These are phyloP conservation scores for Sisymbrium irio DNA, from an alignment of 345 rosid species.

Conservation along the genomic window DNA sequence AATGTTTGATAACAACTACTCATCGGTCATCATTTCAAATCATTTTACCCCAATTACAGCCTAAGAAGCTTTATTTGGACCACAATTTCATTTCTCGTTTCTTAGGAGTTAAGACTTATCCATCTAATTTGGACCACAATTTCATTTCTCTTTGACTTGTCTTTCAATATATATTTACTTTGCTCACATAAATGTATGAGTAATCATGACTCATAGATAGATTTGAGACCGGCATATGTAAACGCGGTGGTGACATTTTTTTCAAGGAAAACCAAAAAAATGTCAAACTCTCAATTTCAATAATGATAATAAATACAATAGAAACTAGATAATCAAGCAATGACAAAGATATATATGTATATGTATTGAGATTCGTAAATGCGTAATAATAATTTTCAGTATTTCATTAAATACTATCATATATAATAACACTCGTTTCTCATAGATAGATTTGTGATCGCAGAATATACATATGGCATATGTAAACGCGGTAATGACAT, in stretches of 20 bases:
- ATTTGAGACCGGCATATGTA: neutral
- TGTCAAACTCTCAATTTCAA: neutral
- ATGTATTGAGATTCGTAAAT: too few relatives aligned
- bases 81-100: neutral
- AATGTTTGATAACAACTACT: neutral
- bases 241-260: neutral
- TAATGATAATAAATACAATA: neutral
- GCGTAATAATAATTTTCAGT: too few relatives aligned
- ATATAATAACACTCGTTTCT: too few relatives aligned
- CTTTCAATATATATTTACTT: too few relatives aligned
- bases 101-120: constrained; percentile 9
- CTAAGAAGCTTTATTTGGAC: neutral
- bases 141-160: neutral
- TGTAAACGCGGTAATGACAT: neutral
- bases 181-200: neutral
- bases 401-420: too few relatives aligned
- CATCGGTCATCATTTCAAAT: neutral
- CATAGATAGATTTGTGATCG: too few relatives aligned
- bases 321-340: neutral
- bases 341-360: too few relatives aligned
- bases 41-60: constrained; percentile 7
- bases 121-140: constrained; percentile 11
- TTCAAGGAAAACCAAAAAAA: neutral
- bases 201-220: neutral
- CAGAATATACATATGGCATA: too few relatives aligned